Base-by-base conservation (phyloP, 169 alveolate species). In the Plasmodium ovale region DNA sequence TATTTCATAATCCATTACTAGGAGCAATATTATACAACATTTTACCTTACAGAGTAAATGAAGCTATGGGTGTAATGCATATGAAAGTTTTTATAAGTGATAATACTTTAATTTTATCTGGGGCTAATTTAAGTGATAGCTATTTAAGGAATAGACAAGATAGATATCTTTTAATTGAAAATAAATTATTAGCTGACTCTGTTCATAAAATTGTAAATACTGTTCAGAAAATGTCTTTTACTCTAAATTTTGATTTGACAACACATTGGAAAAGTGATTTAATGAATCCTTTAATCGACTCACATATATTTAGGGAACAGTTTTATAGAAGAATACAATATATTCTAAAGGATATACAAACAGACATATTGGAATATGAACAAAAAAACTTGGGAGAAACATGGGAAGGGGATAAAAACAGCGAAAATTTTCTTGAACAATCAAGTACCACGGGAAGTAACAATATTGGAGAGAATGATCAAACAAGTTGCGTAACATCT, bases 1-100 rank as follows among this genome's bases (percentile, higher is more conserved):
- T 94, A 29, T 92, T 92, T 60, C 95, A 94, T 69, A 92, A 91
- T 35, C 96, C 96, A 19, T 82, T 92, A 71, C 49, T 88, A 21
- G 95, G 93, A 39, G 72, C 92, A 47, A 42, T 89, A 12, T 29
- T 65, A 44, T 87, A 90, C 60, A 92, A 88, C 25, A 68, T 94
- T 21, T 5, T 90, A 58, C 93, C 91, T 35, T 70, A 92, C 21
- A 93, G 95, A 53, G 87, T 42, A 2, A 88, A 93, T 74, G 96
- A 94, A 67, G 92, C 94, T 49, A 70, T 94, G 16, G 96, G 96
- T 27, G 92, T 93, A 4, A 77, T 94, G 94, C 96, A 94, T 67
- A 87, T 94, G 92, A 94, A 94, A 87, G 79, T 87, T 3, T 94
- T 47, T 92, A 92, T 92, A 7, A 92, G 92, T 31, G 96, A 94